Percentiles rank a stretch among this genome's conserved stretches.
Conservation (phyloP, 2,329 filamentous ascomycete species). For the Colletotrichum gigasporum region DNA sequence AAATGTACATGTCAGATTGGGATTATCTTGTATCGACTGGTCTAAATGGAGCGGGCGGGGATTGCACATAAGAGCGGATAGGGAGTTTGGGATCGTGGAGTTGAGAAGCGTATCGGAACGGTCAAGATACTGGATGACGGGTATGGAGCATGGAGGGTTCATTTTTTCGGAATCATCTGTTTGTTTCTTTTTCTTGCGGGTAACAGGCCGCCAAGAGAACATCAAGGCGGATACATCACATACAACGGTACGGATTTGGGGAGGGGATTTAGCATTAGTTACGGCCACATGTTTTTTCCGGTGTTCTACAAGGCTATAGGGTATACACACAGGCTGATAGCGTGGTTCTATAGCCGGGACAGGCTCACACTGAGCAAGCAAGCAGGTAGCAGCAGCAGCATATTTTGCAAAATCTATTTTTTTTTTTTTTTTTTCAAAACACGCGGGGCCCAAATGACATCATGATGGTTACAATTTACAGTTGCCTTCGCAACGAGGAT, state of each 20-base stretch:
- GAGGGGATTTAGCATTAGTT: neutral
- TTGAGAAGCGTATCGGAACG: neutral
- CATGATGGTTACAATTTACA: no score
- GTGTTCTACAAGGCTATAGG: slow-evolving; percentile 12
- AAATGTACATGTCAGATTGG: neutral
- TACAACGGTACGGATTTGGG: neutral
- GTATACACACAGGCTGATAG: slow-evolving; percentile 21
- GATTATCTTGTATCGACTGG: neutral
- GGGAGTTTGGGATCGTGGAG: neutral
- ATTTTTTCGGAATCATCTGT: neutral
- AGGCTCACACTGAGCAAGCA: slow-evolving; percentile 26
- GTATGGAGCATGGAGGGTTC: slow-evolving; percentile 2
- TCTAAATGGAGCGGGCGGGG: neutral
- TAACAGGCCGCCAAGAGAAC: neutral
- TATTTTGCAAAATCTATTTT: neutral
- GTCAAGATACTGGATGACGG: neutral
- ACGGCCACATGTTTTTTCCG: slow-evolving; percentile 6
- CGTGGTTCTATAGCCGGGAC: slow-evolving; percentile 29
- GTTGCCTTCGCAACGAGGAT: neutral
- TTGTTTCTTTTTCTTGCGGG: neutral
- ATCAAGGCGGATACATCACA: neutral
- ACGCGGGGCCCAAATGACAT: neutral
- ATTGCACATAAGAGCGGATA: neutral
- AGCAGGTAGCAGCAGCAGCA: no score
- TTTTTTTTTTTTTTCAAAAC: neutral